Evolutionary conservation across 177 flowering plant genomes (phyloP).

Genomic region (Vitis hybrid): DNA sequence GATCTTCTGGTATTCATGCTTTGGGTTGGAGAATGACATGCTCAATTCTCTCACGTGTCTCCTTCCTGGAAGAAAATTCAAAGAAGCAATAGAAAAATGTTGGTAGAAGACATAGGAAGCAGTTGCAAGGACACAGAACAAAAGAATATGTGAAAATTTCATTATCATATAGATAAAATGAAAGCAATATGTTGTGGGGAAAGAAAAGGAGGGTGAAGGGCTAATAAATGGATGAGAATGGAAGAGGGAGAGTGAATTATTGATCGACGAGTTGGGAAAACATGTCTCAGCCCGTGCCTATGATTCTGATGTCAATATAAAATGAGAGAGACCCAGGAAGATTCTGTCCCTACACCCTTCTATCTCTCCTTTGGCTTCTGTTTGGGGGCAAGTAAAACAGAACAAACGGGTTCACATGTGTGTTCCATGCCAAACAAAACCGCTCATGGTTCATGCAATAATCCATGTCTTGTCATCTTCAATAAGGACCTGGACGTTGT

Average conservation of each 20-base stretch:
- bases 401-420: constrained; percentile 16
- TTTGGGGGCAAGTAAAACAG: constrained; percentile 2
- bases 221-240: constrained; percentile 24
- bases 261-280: constrained; percentile 26
- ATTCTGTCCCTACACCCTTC: not conserved
- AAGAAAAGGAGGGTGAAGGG: not conserved
- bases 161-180: constrained; percentile 11
- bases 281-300: constrained; percentile 37
- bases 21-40: constrained; percentile 2
- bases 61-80: constrained; percentile 11
- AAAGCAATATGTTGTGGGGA: not conserved
- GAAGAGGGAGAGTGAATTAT: constrained; percentile 29
- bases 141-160: constrained; percentile 25
- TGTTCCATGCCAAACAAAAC: constrained; percentile 23
- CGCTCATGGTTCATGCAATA: constrained; percentile 14
- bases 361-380: not conserved
- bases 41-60: constrained; percentile 12
- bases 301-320: constrained; percentile 13
- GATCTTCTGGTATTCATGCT: not conserved
- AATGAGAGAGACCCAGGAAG: constrained; percentile 4
- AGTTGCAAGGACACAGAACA: constrained; percentile 30
- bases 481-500: not conserved
- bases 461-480: constrained; percentile 28
- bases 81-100: constrained; percentile 12
- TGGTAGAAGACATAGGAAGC: constrained; percentile 18